Evolutionary conservation across 495 filamentous ascomycete genomes (phyloP).

Genomic region (Cladorrhinum samala): DNA sequence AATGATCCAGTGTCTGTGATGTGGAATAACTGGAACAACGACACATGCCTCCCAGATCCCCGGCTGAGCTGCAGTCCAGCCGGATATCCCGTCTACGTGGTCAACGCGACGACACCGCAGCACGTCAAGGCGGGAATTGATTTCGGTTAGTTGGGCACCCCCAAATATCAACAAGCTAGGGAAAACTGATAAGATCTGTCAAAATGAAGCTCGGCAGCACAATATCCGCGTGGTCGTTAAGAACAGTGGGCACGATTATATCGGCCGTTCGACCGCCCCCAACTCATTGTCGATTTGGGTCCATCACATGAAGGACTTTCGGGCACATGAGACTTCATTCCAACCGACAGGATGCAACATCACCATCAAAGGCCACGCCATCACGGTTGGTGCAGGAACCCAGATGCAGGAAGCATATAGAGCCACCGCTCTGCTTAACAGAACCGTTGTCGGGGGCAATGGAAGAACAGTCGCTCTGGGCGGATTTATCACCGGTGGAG

Average conservation of each 20-base stretch:
- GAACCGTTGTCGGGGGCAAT: conserved; percentile 32
- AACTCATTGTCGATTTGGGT: conserved; percentile 50
- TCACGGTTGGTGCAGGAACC: conserved; percentile 35
- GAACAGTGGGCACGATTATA: conserved; percentile 56
- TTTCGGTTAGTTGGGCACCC: conserved; percentile 34
- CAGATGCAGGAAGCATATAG: conserved; percentile 32
- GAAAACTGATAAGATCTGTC: too few species aligned
- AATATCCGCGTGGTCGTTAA: conserved; percentile 58
- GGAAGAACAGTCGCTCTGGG: conserved; percentile 28
- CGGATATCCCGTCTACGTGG: conserved; percentile 44
- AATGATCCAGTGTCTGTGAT: conserved; percentile 33
- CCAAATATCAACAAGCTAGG: too few species aligned
- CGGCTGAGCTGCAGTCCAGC: conserved; percentile 28
- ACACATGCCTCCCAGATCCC: conserved; percentile 37
- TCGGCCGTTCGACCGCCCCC: conserved; percentile 45
- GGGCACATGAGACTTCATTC: conserved; percentile 33
- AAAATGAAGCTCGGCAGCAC: conserved; percentile 38
- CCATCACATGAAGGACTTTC: conserved; percentile 36
- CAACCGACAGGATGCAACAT: conserved; percentile 31
- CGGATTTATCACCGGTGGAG: conserved; percentile 57
- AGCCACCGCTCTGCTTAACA: conserved; percentile 25
- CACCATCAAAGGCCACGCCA: conserved; percentile 29
- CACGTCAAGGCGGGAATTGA: conserved; percentile 39
- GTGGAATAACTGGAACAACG: conserved; percentile 40
- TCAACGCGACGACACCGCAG: conserved; percentile 38